Evolutionary conservation across 768 basidiomycete species (phyloP), one percentile per base, ranked within the genome.

Genomic region (Lenzites betulinus): DNA sequence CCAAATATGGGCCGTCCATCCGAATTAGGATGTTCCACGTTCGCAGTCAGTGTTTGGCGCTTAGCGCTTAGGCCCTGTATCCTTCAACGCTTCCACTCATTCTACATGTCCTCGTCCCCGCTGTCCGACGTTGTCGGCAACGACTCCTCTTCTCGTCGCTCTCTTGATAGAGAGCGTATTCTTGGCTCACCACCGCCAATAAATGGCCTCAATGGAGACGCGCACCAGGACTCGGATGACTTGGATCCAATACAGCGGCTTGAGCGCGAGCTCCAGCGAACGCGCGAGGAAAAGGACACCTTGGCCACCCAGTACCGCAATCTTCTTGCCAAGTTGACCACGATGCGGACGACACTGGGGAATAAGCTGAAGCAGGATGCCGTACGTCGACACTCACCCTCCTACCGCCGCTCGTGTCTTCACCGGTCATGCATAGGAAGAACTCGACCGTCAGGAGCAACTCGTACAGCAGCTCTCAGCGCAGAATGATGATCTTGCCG

Each of bases 341-440:
- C 89, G 35, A 98, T 99, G 95, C 85, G 95, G 23, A 92, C 88
- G 38, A 91, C 92, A 22, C 79, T 98, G 52, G 94, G 95, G 33
- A 95, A 93, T 71, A 98, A 98, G 74, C 80, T 98, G 57, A 87
- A 91, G 73, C 93, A 96, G 73, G 97, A 98, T 75, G 97, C 97
- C 68, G 97, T 98, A 78, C 66, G 88, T 52, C 22, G 47, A 41
- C 25, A 50, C 52, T 33, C 20, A 16, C 54, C 23, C 47, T 6
- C 33, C 42, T n/a, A 5, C 22, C 4, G 22, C 35, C 9, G 43
- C 28, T 35, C 30, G 56, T 58, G 50, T 54, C 62, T 60, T 59
- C 35, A 58, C 35, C 39, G 51, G 60, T 43, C 65, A 38, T 46
- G 72, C 63, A 58, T 78, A 99, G 96, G 97, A 98, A 86, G 97